phyloP scores from a whole-genome alignment of 2,329 filamentous ascomycete species.

The Westerdykella sp. region DNA sequence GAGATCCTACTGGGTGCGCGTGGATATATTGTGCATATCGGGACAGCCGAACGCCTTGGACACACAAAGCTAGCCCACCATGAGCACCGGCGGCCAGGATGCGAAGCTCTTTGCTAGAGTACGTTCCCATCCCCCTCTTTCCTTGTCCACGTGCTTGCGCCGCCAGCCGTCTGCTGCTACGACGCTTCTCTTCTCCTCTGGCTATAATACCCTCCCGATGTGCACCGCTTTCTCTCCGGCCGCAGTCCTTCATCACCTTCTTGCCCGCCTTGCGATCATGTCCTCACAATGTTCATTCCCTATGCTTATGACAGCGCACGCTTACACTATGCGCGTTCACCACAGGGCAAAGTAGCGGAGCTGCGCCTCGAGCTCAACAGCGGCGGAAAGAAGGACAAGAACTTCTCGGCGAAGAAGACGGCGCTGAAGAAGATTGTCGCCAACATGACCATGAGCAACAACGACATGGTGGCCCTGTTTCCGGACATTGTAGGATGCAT shows the following conservation, averaged over 20 bases:
- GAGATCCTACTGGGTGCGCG: constrained; percentile 24
- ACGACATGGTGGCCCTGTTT: constrained; percentile 97
- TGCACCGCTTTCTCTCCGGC: background rate
- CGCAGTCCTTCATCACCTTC: background rate
- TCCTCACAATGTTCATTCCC: constrained; percentile 35
- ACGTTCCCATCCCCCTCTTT: constrained; percentile 39
- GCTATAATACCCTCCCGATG: constrained; percentile 4
- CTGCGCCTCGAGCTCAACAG: constrained; percentile 88
- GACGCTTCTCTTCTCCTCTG: constrained; percentile 3
- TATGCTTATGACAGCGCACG: constrained; percentile 36
- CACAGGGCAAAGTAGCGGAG: constrained; percentile 98
- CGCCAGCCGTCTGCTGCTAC: constrained; percentile 15
- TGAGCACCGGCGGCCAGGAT: constrained; percentile 74
- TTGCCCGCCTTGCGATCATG: constrained; percentile 9
- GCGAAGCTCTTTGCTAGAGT: constrained; percentile 99
- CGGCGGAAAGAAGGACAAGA: constrained; percentile 97
- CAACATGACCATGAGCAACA: constrained; percentile 99
- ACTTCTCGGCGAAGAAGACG: constrained; percentile 90
- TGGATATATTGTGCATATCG: constrained; percentile 16
- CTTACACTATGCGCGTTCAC: constrained; percentile 45
- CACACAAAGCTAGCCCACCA: constrained; percentile 37
- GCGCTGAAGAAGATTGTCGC: constrained; percentile 98
- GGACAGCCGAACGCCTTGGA: constrained; percentile 11
- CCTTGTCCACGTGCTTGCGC: constrained; percentile 4
- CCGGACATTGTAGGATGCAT: constrained; percentile 94